Conservation (phyloP, 352 stramenopile genomes). For the Globisporangium mamillatum region DNA sequence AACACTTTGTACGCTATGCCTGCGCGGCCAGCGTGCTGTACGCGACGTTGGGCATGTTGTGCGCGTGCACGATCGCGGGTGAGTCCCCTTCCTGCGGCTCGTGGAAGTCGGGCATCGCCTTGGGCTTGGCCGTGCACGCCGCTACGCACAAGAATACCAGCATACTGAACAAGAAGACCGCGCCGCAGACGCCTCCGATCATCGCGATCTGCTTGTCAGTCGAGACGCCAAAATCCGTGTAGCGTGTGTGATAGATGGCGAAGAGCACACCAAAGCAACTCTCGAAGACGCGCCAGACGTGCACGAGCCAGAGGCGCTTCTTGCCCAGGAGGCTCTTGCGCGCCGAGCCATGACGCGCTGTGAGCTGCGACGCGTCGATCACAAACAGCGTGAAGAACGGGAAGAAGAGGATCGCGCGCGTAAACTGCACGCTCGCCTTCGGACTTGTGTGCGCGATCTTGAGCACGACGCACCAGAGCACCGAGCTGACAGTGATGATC, state of each 20-base stretch:
- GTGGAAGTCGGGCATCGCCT: neutral
- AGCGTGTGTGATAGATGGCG: constrained; percentile 37
- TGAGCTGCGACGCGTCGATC: constrained; percentile 48
- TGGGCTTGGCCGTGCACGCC: constrained; percentile 16
- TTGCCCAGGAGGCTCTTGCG: constrained; percentile 30
- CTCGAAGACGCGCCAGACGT: constrained; percentile 57
- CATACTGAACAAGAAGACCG: constrained; percentile 29
- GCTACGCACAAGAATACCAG: constrained; percentile 28
- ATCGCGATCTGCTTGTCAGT: constrained; percentile 33
- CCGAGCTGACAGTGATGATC: constrained; percentile 32
- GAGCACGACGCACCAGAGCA: constrained; percentile 31
- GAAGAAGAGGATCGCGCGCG: constrained; percentile 54
- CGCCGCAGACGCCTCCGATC: constrained; percentile 36
- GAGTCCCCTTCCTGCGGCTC: constrained; percentile 18
- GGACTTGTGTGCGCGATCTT: constrained; percentile 39
- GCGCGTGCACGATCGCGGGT: constrained; percentile 4
- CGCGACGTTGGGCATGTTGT: constrained; percentile 9
- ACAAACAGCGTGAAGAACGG: constrained; percentile 67
- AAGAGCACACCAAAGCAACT: constrained; percentile 43
- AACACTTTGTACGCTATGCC: neutral
- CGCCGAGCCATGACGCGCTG: constrained; percentile 27
- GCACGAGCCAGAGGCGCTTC: constrained; percentile 34
- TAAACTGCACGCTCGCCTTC: constrained; percentile 32
- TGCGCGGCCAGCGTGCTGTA: constrained; percentile 20
- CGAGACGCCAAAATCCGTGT: constrained; percentile 59